A percentile compares a stretch with the other conserved stretches of the same genome.
These are phyloP conservation scores for Coemansia sp. DNA, from an alignment of 192 early-diverging fungal genomes.

Conservation along the genomic window DNA sequence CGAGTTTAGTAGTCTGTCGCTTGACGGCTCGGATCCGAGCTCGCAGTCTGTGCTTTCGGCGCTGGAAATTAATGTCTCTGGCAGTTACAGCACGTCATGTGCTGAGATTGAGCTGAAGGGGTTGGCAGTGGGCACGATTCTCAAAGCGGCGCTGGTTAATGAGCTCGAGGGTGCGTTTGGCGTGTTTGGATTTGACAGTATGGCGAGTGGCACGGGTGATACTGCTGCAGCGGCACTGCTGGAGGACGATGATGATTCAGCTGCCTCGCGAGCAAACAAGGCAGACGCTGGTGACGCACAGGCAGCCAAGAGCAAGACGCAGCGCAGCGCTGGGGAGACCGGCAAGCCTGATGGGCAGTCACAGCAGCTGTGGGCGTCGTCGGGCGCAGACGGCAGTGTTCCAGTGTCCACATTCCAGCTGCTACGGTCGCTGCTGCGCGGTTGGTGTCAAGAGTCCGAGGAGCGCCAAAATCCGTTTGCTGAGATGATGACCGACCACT, in stretches of 20 bases:
- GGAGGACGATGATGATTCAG: not conserved
- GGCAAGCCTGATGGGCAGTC: not conserved
- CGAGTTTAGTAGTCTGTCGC: conserved; percentile 18
- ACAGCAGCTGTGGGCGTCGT: not conserved
- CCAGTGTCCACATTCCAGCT: conserved; percentile 63
- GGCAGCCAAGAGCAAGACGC: conserved; percentile 1
- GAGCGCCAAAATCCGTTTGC: conserved; percentile 65
- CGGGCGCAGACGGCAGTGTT: conserved; percentile 30
- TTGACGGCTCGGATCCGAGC: conserved; percentile 7
- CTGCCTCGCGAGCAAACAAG: not conserved
- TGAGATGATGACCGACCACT: conserved; percentile 76
- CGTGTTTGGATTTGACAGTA: conserved; percentile 44
- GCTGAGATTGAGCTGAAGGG: conserved; percentile 80
- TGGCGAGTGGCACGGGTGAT: conserved; percentile 10
- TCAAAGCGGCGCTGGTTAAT: conserved; percentile 74
- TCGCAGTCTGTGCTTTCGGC: not conserved
- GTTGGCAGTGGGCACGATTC: conserved; percentile 80
- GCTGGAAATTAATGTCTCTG: conserved; percentile 73
- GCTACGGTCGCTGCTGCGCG: conserved; percentile 73
- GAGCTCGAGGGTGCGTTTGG: conserved; percentile 70
- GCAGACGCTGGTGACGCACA: not conserved
- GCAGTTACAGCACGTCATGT: conserved; percentile 77
- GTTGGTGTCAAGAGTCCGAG: conserved; percentile 73
- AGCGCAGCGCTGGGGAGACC: not conserved
- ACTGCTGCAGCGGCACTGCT: conserved; percentile 2